Evolutionary conservation across 352 stramenopile genomes (phyloP), one percentile per base, ranked within the genome.

Genomic region (Phytophthora tubulina): DNA sequence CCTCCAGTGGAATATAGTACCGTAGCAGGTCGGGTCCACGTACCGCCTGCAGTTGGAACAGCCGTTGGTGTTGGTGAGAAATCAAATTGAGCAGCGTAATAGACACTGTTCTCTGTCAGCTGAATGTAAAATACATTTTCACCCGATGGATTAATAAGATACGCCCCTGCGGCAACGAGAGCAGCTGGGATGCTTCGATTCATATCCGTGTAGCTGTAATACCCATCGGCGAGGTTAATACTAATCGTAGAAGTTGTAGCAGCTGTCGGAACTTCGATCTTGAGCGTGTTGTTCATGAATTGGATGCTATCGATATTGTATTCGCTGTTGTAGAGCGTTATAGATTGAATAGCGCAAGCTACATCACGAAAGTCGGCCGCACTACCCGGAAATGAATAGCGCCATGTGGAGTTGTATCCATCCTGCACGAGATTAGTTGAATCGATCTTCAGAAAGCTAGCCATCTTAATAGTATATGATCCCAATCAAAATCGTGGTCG

Each of bases 181-280:
- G 61, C 33, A 1, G 61, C 44, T 32, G 62, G 61, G 4, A 69
- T 63, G 21, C 41, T 58, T 30, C 42, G n/a, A 35, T 62, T 69
- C 2, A 63, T 63, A 44, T 69, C 42, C 11, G 11, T 4, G n/a
- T 62, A 69, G 0, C 0, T 7, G 27, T 73, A 73, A 15, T 61
- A 10, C 6, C 67, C 67, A 69, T 69, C 67, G 3, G 36, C 11
- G 0, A 70, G 17, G 3, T 1, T 62, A 4, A 73, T 11, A 38
- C 0, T 44, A 1, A 70, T 13, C 8, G 51, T 69, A 4, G n/a
- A n/a, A n/a, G n/a, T n/a, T n/a, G n/a, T n/a, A n/a, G n/a, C n/a
- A n/a, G n/a, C n/a, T n/a, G n/a, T 72, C 2, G 65, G 65, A 2
- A 72, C 33, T 46, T 70, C 62, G 6, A 70, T 17, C 30, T 57